Base-by-base conservation (phyloP, 1,284 basidiomycete species). In the Apiotrichum brassicae region DNA sequence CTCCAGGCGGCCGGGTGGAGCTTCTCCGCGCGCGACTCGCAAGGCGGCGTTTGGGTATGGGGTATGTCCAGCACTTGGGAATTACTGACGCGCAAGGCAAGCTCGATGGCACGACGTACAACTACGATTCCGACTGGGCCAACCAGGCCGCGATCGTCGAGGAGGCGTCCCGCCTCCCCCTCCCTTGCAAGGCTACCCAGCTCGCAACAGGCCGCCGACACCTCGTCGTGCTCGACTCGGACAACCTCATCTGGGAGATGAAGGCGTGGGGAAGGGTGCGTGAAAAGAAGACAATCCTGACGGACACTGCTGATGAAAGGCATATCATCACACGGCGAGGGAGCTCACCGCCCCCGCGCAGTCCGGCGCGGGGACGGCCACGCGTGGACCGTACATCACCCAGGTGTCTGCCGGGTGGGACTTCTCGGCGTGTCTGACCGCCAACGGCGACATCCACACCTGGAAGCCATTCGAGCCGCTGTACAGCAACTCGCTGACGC, bases 401-500 rank as follows among this genome's bases (percentile, higher is more conserved):
- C 87, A 90, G 66, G 76, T 88, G 25, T 84, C 84, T 0, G 62
- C 69, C 51, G 89, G 89, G n/a, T 91, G 87, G 89, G 57, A 63
- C 6, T 85, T 84, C 68, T 84, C 83, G 7, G 78, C 82, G 3
- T 76, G 82, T 28, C 79, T 93, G 53, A 84, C 83, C 3, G 76
- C 78, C 45, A 76, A 78, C 5, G 87, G 87, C 2, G 77, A 81
- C 30, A 81, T 88, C 28, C 79, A 83, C 56, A 80, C 85, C 7
- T 90, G 83, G 81, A 89, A 82, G 81, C 87, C 87, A 1, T 68
- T 69, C 43, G 50, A 59, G 1, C 51, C 55, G 0, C 51, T 43
- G 6, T 78, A 79, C 57, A 40, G 54, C 19, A 39, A 40, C 1
- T 37, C 46, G 16, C 45, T 62, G 1, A 68, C 65, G 2, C 24